Percentiles rank a stretch among this genome's conserved stretches.
Conservation (phyloP, 257 asterid species). For the Pogostemon cablin region DNA sequence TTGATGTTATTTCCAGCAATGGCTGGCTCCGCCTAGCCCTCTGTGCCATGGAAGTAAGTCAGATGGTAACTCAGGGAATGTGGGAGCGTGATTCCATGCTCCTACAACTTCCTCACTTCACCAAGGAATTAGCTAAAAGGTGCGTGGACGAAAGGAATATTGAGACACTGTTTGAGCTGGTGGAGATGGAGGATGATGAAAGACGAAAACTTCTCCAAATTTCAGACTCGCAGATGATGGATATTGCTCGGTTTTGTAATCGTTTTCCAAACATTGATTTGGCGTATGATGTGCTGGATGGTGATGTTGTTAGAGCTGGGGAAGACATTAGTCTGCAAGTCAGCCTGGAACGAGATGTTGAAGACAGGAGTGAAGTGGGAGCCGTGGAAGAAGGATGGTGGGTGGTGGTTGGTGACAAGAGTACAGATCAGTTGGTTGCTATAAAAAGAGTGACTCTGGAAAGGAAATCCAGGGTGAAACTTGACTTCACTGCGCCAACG, state of each 20-base stretch:
- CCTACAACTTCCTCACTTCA: constrained; percentile 63
- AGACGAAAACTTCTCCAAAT: constrained; percentile 61
- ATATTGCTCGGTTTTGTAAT: constrained; percentile 58
- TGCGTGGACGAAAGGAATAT: constrained; percentile 48
- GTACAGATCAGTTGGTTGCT: constrained; percentile 58
- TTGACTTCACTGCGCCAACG: constrained; percentile 56
- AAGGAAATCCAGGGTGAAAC: constrained; percentile 57
- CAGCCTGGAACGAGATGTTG: constrained; percentile 53
- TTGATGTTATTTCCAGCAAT: constrained; percentile 64
- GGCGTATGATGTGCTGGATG: constrained; percentile 44
- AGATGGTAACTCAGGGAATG: constrained; percentile 68
- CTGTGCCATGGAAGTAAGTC: constrained; percentile 64
- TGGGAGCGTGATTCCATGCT: constrained; percentile 73
- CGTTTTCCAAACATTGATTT: constrained; percentile 63
- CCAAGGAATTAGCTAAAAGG: constrained; percentile 56
- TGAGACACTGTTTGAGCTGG: constrained; percentile 54
- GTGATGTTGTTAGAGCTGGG: constrained; percentile 43
- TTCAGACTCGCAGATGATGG: constrained; percentile 55
- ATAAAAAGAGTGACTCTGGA: constrained; percentile 62
- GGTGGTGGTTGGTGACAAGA: constrained; percentile 64
- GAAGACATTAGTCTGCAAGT: constrained; percentile 51
- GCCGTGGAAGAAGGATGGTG: constrained; percentile 71
- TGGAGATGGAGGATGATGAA: constrained; percentile 66
- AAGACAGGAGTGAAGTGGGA: constrained; percentile 56
- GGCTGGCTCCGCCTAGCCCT: constrained; percentile 66